Percentiles rank a stretch among this genome's conserved stretches.
phyloP scores from a whole-genome alignment of 106 monocot species.

The Dendrobium catenatum region DNA sequence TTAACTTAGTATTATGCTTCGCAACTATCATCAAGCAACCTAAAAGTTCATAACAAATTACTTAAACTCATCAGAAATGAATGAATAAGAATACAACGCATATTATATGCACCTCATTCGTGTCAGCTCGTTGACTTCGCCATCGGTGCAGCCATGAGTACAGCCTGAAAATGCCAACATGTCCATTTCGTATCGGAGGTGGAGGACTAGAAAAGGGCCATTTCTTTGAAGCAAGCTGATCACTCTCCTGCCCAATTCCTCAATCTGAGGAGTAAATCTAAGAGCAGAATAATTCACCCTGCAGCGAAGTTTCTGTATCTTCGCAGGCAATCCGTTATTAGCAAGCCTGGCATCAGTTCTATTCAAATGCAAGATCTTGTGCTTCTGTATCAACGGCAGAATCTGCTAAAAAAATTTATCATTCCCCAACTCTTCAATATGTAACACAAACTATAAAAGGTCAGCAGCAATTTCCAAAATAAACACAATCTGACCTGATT shows the following conservation, averaged over 20 bases:
- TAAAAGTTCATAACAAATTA: neutral
- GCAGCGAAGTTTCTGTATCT: conserved; percentile 86
- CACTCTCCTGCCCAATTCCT: conserved; percentile 73
- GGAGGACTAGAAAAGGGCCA: conserved; percentile 93
- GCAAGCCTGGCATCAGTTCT: conserved; percentile 87
- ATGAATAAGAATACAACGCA: neutral
- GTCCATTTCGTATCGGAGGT: conserved; percentile 93
- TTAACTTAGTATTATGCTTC: no score
- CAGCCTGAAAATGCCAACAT: conserved; percentile 98
- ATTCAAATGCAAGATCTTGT: conserved; percentile 79
- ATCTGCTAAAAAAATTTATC: conserved; percentile 31
- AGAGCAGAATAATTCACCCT: conserved; percentile 71
- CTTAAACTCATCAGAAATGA: neutral
- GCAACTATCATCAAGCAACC: neutral
- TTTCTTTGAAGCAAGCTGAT: conserved; percentile 47
- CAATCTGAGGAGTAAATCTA: conserved; percentile 79
- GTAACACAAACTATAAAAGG: neutral
- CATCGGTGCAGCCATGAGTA: conserved; percentile 69
- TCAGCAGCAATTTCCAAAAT: neutral
- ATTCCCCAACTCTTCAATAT: neutral
- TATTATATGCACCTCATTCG: conserved; percentile 61
- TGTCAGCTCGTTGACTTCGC: conserved; percentile 65
- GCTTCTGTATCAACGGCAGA: conserved; percentile 81
- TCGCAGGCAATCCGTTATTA: conserved; percentile 71
- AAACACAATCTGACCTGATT: conserved; percentile 40